These are phyloP conservation scores for Dichomitus squalens DNA, from an alignment of 1,284 basidiomycete genomes.

Conservation along the genomic window DNA sequence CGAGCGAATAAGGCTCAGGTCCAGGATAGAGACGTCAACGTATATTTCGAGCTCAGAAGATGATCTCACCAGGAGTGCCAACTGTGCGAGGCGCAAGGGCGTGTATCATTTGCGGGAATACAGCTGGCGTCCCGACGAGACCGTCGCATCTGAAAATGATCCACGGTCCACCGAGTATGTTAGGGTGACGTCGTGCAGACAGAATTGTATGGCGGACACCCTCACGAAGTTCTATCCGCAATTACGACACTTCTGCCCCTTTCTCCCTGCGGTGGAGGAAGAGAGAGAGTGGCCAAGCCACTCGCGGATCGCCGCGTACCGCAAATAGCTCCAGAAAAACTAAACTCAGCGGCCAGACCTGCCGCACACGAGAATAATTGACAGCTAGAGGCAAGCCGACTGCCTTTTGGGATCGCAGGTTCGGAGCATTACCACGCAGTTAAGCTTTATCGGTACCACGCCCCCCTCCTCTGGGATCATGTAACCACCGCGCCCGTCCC, in stretches of 20 bases:
- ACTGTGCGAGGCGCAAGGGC: not conserved
- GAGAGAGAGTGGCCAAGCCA: not conserved
- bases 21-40: not conserved
- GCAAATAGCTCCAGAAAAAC: not conserved
- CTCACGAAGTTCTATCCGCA: not conserved
- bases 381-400: slow-evolving; percentile 1
- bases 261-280: not conserved
- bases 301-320: not conserved
- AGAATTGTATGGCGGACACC: not conserved
- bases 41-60: not conserved
- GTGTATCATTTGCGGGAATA: not conserved
- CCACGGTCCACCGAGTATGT: not conserved
- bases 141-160: not conserved
- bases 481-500: slow-evolving; percentile 2
- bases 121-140: not conserved
- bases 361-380: not conserved
- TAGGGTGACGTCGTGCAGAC: not conserved
- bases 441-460: slow-evolving; percentile 6
- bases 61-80: not conserved
- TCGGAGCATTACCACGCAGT: slow-evolving; percentile 10
- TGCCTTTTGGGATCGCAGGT: not conserved
- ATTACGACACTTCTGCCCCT: not conserved
- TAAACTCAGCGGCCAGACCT: slow-evolving; percentile 6
- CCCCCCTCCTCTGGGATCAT: slow-evolving; percentile 1
- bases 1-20: not conserved